A percentile compares a stretch with the other conserved stretches of the same genome.
phyloP scores from a whole-genome alignment of 2,329 filamentous ascomycete genomes.

The Chrysosporium keratinophilum region DNA sequence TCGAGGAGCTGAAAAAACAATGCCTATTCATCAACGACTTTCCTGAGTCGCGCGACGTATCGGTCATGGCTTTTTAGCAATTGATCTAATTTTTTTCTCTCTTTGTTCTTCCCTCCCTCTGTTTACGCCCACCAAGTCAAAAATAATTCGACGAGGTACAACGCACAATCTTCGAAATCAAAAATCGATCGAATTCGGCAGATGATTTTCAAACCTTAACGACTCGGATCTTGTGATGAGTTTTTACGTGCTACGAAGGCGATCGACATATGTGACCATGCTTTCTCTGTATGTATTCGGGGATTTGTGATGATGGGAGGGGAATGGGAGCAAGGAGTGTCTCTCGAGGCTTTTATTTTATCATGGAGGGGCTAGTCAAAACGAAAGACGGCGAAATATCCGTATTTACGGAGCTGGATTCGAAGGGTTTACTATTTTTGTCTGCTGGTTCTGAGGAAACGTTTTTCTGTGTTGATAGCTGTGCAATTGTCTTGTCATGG shows the following conservation, averaged over 20 bases:
- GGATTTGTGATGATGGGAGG: background rate
- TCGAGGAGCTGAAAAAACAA: constrained; percentile 5
- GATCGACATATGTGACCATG: background rate
- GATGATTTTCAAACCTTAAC: background rate
- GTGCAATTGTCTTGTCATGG: background rate
- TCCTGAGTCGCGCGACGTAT: constrained; percentile 4
- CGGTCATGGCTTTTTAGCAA: background rate
- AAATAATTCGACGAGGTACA: background rate
- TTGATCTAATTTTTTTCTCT: background rate
- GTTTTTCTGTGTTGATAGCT: constrained; percentile 11
- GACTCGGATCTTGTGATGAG: background rate
- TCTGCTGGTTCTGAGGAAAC: constrained; percentile 9
- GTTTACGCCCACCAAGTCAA: background rate
- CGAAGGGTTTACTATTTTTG: constrained; percentile 10
- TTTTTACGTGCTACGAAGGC: background rate
- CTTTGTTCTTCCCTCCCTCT: background rate
- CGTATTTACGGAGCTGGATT: constrained; percentile 3
- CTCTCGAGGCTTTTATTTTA: background rate
- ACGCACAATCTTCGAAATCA: background rate
- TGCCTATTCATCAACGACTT: background rate
- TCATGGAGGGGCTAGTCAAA: constrained; percentile 11
- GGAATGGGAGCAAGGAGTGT: background rate
- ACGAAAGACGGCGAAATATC: constrained; percentile 7
- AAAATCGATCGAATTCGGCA: background rate
- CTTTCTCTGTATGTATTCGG: background rate